Base-by-base conservation (phyloP, 139 green algal genomes). In the Asterochloris erici region DNA sequence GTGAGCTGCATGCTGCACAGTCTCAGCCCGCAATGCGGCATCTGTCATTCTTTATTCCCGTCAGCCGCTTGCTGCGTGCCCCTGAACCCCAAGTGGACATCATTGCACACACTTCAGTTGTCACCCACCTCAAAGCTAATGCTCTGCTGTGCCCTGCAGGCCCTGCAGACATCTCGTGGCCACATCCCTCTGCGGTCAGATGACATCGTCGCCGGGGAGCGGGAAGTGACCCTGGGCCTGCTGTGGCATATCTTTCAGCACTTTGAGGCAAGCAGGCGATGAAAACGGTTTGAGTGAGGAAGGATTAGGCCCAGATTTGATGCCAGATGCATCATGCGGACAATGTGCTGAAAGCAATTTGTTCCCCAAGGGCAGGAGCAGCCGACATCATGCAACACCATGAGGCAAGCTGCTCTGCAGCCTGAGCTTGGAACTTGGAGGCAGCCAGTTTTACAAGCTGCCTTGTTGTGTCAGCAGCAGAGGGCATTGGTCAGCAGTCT, bases 191-290 rank as follows among this genome's bases (percentile, higher is more conserved):
- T 78, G 16, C 63, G 23, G 21, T 73, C 93, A 19, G 85, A 89
- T 0, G 85, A 94, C 29, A 63, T 97, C 12, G 86, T 93, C 14
- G 89, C 93, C 60, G 88, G 92, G 14, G 89, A 93, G 83, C 84
- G 89, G 27, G 85, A 91, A 70, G 79, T 74, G 0, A 95, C 90
- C 16, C 83, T 95, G 63, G 82, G 69, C 0, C 69, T 95, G 68
- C 88, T 97, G 28, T 96, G 93, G 93, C 71, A 73, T 11, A 26
- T 89, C 15, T 81, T 86, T 28, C 63, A 88, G 63, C 73, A 85
- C 14, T 87, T 90, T 66, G 85, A 93, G 84, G 84, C 86, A 47
- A 26, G 38, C 29, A n/a, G 21, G 27, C 12, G 47, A 38, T 11
- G n/a, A n/a, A n/a, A n/a, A n/a, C n/a, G n/a, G n/a, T n/a, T n/a